These are phyloP conservation scores for Prunus persica DNA, from an alignment of 306 rosid genomes.

Conservation along the genomic window DNA sequence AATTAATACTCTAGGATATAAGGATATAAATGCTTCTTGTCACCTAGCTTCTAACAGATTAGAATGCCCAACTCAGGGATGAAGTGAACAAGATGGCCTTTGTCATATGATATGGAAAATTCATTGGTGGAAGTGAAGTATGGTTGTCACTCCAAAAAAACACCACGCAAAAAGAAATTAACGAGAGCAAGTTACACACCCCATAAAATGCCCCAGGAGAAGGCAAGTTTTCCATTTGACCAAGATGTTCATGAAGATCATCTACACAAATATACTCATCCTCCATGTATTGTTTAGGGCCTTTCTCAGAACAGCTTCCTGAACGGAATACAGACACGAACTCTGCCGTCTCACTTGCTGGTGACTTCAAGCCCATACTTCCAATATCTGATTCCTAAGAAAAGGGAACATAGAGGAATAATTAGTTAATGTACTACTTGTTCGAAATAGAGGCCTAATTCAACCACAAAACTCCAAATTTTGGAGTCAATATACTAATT, in stretches of 20 bases:
- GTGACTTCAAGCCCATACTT: slow-evolving; percentile 30
- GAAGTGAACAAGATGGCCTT: background rate
- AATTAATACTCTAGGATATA: background rate
- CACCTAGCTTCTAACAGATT: background rate
- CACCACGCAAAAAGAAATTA: background rate
- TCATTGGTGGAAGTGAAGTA: background rate
- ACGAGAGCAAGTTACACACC: slow-evolving; percentile 37
- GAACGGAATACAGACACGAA: slow-evolving; percentile 41
- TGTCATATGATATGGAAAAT: background rate
- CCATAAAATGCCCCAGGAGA: slow-evolving; percentile 66
- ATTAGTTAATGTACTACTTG: background rate
- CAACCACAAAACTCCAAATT: background rate
- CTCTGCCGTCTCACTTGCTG: slow-evolving; percentile 37
- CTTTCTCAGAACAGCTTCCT: slow-evolving; percentile 57
- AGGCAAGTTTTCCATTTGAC: slow-evolving; percentile 24
- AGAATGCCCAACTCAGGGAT: background rate
- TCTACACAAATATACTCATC: slow-evolving; percentile 55
- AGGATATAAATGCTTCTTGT: background rate
- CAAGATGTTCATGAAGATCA: slow-evolving; percentile 31
- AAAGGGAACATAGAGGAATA: slow-evolving; percentile 6
- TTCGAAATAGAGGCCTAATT: background rate
- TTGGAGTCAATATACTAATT: background rate
- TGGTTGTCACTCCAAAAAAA: background rate
- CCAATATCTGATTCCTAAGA: slow-evolving; percentile 43
- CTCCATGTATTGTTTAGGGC: slow-evolving; percentile 73